Conservation (phyloP, 192 early-diverging fungal genomes). For the Dimargaris cristalligena region DNA sequence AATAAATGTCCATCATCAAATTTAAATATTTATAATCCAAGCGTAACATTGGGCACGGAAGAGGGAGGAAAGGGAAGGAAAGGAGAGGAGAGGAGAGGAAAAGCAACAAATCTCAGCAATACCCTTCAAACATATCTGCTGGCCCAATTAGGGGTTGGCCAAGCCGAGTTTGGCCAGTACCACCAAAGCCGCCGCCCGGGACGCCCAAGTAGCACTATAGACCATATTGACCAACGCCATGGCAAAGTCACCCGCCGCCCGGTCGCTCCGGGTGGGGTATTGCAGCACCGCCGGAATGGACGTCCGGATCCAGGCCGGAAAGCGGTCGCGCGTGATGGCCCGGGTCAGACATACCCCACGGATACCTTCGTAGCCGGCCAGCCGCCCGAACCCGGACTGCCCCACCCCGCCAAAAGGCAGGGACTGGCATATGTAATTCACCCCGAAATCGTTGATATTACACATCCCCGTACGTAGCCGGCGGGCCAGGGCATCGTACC, state of each 20-base stretch:
- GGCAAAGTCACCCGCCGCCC: background rate
- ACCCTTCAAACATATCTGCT: no score
- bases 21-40: no score
- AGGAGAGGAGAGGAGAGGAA: no score
- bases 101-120: no score
- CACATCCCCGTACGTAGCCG: constrained; percentile 54
- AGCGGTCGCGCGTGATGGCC: constrained; percentile 53
- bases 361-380: constrained; percentile 58
- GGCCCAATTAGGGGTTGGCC: no score
- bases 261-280: background rate
- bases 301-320: constrained; percentile 46
- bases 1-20: no score
- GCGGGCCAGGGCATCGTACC: constrained; percentile 37
- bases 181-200: background rate
- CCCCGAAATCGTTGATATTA: constrained; percentile 78
- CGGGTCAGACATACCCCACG: constrained; percentile 50
- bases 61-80: no score
- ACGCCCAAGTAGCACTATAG: background rate
- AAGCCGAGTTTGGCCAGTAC: background rate
- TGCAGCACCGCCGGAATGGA: background rate
- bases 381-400: constrained; percentile 57
- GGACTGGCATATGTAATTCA: constrained; percentile 67
- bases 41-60: no score
- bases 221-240: background rate
- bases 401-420: constrained; percentile 73